Percentiles rank a stretch among this genome's conserved stretches.
These are phyloP conservation scores for Adansonia grandidieri DNA, from an alignment of 441 rosid species.

Conservation along the genomic window DNA sequence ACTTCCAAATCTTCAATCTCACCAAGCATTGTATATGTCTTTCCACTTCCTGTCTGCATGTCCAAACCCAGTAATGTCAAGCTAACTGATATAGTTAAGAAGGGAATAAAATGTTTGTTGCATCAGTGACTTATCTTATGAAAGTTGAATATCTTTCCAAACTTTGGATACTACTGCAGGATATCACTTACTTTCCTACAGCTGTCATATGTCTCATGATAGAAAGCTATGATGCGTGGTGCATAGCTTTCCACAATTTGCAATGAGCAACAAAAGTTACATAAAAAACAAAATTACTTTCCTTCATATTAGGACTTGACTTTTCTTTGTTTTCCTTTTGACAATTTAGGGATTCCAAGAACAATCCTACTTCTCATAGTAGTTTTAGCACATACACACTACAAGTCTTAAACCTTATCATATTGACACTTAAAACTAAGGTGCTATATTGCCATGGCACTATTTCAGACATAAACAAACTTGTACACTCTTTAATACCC, in stretches of 20 bases:
- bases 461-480: neutral
- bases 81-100: neutral
- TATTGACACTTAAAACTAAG: neutral
- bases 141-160: slow-evolving; percentile 17
- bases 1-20: slow-evolving; percentile 82
- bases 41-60: slow-evolving; percentile 96
- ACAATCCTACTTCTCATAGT: neutral
- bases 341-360: neutral
- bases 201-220: neutral
- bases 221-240: slow-evolving; percentile 1
- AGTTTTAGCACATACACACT: neutral
- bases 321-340: neutral
- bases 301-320: neutral
- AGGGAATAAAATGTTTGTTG: neutral
- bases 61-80: slow-evolving; percentile 33
- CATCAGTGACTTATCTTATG: slow-evolving; percentile 10
- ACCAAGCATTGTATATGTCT: slow-evolving; percentile 96
- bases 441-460: neutral
- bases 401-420: neutral
- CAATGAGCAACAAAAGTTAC: neutral
- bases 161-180: slow-evolving; percentile 9
- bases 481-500: neutral
- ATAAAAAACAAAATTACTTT: neutral
- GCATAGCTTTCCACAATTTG: neutral
- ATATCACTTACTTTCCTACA: neutral